A percentile compares a stretch with the other conserved stretches of the same genome.
These are phyloP conservation scores for Pleodorina starrii DNA, from an alignment of 139 green algal species.

Conservation along the genomic window DNA sequence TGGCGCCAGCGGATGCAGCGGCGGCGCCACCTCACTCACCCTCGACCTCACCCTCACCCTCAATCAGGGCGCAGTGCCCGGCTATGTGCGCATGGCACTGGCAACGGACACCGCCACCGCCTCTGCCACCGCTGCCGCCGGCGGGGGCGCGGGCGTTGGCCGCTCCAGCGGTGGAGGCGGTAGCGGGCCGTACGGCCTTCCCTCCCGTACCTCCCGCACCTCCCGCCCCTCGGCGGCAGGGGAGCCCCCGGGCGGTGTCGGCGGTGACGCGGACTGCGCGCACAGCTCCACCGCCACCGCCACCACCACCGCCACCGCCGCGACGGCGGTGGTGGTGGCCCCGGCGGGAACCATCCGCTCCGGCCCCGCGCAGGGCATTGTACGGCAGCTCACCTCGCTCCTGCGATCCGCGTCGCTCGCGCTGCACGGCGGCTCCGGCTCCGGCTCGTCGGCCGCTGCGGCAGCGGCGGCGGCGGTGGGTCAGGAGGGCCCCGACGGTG, in stretches of 20 bases:
- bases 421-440: not conserved
- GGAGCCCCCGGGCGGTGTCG: not conserved
- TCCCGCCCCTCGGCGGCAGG: not conserved
- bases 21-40: too few species aligned
- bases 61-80: too few species aligned
- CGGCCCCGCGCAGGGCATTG: not conserved
- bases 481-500: not conserved
- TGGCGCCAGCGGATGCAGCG: too few species aligned
- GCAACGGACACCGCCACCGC: too few species aligned
- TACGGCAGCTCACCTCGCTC: constrained; percentile 24
- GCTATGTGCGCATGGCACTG: not conserved
- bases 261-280: not conserved
- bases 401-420: constrained; percentile 8
- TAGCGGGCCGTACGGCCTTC: not conserved
- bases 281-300: constrained; percentile 5
- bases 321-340: not conserved
- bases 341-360: too few species aligned
- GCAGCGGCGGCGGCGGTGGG: not conserved
- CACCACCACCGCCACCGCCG: not conserved
- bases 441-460: not conserved
- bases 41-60: too few species aligned
- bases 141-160: too few species aligned
- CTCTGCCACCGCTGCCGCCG: not conserved
- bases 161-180: not conserved
- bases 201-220: constrained; percentile 24